Percentiles rank a stretch among this genome's conserved stretches.
phyloP scores from a whole-genome alignment of 257 asterid species.

The Thymus quinquecostatus region DNA sequence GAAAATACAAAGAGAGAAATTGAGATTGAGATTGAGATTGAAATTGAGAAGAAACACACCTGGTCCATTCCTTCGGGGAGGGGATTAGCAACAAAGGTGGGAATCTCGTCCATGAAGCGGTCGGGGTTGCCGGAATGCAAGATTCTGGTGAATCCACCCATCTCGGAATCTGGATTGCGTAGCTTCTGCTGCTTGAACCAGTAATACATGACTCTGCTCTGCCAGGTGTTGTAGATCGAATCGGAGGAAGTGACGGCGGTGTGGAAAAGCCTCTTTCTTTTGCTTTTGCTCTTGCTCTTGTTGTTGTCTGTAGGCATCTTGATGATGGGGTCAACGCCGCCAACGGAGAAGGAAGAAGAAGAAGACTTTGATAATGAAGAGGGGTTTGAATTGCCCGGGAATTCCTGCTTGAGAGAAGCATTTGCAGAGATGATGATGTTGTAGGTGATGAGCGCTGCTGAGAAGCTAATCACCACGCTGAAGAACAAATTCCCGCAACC shows the following conservation, averaged over 20 bases:
- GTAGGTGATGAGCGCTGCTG: slow-evolving; percentile 87
- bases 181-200: slow-evolving; percentile 78
- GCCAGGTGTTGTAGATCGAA: slow-evolving; percentile 96
- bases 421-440: slow-evolving; percentile 87
- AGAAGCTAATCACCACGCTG: slow-evolving; percentile 57
- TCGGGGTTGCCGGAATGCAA: slow-evolving; percentile 81
- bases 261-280: slow-evolving; percentile 62
- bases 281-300: slow-evolving; percentile 22
- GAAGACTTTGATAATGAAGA: slow-evolving; percentile 14
- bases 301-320: slow-evolving; percentile 62
- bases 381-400: slow-evolving; percentile 61
- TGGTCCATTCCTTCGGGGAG: slow-evolving; percentile 93
- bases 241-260: slow-evolving; percentile 93
- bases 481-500: slow-evolving; percentile 88
- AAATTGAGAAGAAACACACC: slow-evolving; percentile 34
- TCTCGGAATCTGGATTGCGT: slow-evolving; percentile 57
- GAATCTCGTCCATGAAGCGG: slow-evolving; percentile 89
- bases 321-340: slow-evolving; percentile 82
- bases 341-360: slow-evolving; percentile 30
- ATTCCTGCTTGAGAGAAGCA: slow-evolving; percentile 82
- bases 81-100: slow-evolving; percentile 91
- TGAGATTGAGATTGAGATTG: no score
- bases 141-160: slow-evolving; percentile 96
- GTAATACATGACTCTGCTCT: slow-evolving; percentile 89
- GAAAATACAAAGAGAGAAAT: no score